Base-by-base conservation (phyloP, 305 asterid species). In the Fraxinus nigra region DNA sequence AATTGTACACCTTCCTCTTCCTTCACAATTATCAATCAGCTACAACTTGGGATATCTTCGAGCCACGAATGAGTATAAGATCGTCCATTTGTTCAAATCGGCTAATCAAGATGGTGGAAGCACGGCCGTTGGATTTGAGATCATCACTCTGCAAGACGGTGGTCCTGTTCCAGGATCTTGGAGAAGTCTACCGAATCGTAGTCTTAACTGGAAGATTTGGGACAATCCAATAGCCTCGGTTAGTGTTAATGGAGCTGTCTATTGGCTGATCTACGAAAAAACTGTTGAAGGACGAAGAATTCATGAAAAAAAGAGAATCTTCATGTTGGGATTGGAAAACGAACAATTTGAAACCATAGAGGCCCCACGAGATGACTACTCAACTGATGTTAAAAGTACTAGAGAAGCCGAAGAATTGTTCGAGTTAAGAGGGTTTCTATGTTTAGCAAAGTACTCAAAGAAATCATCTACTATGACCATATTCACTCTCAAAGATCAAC, bases 111-210 rank as follows among this genome's bases (percentile, higher is more conserved):
- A 13, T 24, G 10, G 26, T 56, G 26, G 65, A 54, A 77, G 63
- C 37, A 18, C 0, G 22, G 20, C 65, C 9, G 9, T 77, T 7
- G 40, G 28, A n/a, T 77, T 77, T 11, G 70, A 51, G 18, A 51
- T 48, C 30, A 18, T 77, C 54, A 77, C 70, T 11, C 70, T 77
- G 1, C 30, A 14, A 46, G 80, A 77, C 7, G 80, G 80, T 7
- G 80, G 70, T 33, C 80, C 72, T 0, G 70, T 77, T 77, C 80
- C 80, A 20, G 8, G 3, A 30, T 18, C 80, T 11, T 77, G 80
- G 80, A 46, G 70, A 77, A 77, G n/a, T 30, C 22, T 77, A 1
- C 0, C 30, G n/a, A 20, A 26, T 14, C 5, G 34, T 20, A 22
- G 24, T 35, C 67, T 34, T 76, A 18, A 56, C 3, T 56, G 65